phyloP scores from a whole-genome alignment of 495 filamentous ascomycete species.

The Diplogelasinospora grovesii region DNA sequence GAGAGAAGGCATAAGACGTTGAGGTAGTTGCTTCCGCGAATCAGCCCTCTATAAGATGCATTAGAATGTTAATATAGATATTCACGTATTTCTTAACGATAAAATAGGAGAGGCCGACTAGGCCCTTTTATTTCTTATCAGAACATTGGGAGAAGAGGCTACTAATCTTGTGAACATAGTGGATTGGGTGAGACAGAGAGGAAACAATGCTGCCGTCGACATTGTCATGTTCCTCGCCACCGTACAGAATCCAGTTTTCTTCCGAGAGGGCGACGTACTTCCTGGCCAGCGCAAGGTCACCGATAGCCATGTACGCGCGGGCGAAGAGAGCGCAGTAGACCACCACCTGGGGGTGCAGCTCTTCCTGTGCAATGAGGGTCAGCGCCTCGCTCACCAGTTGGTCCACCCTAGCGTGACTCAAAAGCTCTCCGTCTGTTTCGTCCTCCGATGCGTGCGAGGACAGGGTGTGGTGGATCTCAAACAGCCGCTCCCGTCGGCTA shows the following conservation, averaged over 20 bases:
- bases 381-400: slow-evolving; percentile 19
- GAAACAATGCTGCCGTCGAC: slow-evolving; percentile 22
- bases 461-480: slow-evolving; percentile 19
- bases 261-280: slow-evolving; percentile 21
- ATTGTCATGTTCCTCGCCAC: slow-evolving; percentile 31
- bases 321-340: slow-evolving; percentile 26
- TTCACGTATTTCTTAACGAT: no score
- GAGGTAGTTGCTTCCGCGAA: no score
- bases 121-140: no score
- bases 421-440: slow-evolving; percentile 6
- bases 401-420: slow-evolving; percentile 7
- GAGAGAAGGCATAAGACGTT: no score
- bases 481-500: slow-evolving; percentile 16
- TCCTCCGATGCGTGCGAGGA: slow-evolving; percentile 3
- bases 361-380: slow-evolving; percentile 20
- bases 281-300: slow-evolving; percentile 16
- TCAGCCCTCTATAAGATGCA: no score
- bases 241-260: slow-evolving; percentile 24
- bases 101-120: no score
- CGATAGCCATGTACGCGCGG: slow-evolving; percentile 23
- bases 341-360: slow-evolving; percentile 27
- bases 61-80: no score
- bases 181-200: no score
- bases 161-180: no score
- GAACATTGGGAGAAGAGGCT: no score